Evolutionary conservation across 2,329 filamentous ascomycete genomes (phyloP), one percentile per base, ranked within the genome.

Genomic region (Trichophyton verrucosum): DNA sequence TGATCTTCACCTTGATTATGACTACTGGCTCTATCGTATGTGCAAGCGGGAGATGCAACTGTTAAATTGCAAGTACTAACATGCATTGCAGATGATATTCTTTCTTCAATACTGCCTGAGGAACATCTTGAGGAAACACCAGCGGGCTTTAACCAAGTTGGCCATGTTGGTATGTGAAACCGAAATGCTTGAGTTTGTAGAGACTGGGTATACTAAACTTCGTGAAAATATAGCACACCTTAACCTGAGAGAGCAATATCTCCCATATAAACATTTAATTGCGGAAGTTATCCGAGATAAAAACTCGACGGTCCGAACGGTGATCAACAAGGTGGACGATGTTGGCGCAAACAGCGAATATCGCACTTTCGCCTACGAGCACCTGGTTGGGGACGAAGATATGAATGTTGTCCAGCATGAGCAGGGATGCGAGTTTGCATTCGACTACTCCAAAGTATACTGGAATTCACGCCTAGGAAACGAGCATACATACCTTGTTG

Each of bases 401-500:
- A 78, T 96, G 73, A 85, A 91, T 59, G 94, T 99, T 60, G 83
- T 88, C 64, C 82, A 94, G 59, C 84, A 82, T 65, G 91, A 96
- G 75, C 87, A 88, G 68, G 83, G 85, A 63, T 97, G 94, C 76
- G 78, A 81, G n/a, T 99, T 96, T 77, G 80, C 81, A 61, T 97
- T 99, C 73, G 89, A 99, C 77, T 99, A 95, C 73, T 84, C 88
- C 64, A 95, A 95, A 67, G 94, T 99, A 3, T 99, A 99, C 79
- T 99, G 92, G 92, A 99, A 99, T 75, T 91, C 86, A 69, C 86
- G 92, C 66, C 82, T 99, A 13, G 87, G 95, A 68, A 88, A 85
- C 0, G 94, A 99, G 74, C 94, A 99, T 74, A 84, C 86, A 65
- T 82, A 94, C 2, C 78, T 97, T 15, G 84, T 92, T 62, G 77